Evolutionary conservation across 176 grass and related monocot genomes (phyloP).

Genomic region (Oryza meridionalis): DNA sequence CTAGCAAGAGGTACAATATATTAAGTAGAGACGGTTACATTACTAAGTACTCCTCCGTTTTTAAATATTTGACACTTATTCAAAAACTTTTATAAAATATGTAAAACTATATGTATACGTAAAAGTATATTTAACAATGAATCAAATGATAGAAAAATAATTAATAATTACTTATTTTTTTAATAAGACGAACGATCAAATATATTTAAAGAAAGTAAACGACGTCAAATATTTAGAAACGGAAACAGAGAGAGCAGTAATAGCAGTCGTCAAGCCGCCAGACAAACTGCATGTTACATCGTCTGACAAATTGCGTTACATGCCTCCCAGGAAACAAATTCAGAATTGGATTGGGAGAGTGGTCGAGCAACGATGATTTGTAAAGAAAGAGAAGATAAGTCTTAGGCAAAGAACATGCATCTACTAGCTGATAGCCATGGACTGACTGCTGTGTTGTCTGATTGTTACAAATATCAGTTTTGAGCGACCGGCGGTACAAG

Average conservation of each 20-base stretch:
- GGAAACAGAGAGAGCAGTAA: neutral
- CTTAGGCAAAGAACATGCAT: neutral
- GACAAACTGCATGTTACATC: neutral
- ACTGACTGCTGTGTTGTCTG: constrained; percentile 12
- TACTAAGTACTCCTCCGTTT: too few relatives aligned
- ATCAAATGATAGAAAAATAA: too few relatives aligned
- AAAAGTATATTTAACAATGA: too few relatives aligned
- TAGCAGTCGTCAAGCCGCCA: neutral
- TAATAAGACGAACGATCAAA: too few relatives aligned
- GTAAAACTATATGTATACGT: too few relatives aligned
- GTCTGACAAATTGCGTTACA: neutral
- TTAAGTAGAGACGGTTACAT: too few relatives aligned
- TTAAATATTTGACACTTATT: too few relatives aligned
- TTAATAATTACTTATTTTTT: too few relatives aligned
- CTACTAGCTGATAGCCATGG: neutral
- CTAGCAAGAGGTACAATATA: neutral
- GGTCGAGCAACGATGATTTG: neutral
- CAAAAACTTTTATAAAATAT: too few relatives aligned
- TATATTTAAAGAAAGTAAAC: too few relatives aligned
- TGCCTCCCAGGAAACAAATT: neutral
- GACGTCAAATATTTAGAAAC: too few relatives aligned
- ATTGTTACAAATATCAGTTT: neutral
- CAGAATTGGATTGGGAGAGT: neutral
- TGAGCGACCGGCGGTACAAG: neutral
- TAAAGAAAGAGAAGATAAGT: neutral